Conservation (phyloP, 2,329 filamentous ascomycete species). For the Akanthomyces muscarius region DNA sequence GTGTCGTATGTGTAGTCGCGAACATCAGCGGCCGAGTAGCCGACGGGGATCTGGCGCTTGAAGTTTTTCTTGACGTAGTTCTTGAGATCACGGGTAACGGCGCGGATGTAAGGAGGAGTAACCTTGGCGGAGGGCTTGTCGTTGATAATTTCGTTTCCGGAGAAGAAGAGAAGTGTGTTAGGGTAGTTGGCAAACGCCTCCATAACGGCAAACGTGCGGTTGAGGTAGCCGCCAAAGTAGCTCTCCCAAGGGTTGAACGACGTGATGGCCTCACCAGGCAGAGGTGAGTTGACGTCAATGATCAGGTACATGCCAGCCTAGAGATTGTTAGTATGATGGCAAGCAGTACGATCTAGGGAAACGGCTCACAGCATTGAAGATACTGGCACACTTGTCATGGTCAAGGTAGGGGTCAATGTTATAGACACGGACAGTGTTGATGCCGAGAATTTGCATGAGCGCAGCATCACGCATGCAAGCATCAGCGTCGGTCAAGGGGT, state of each 20-base stretch:
- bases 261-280: constrained; percentile 54
- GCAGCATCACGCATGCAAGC: constrained; percentile 62
- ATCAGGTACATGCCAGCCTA: constrained; percentile 65
- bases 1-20: constrained; percentile 68
- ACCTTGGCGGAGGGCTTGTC: constrained; percentile 53
- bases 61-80: constrained; percentile 71
- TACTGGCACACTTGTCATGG: constrained; percentile 63
- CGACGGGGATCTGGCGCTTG: constrained; percentile 67
- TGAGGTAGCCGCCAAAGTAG: constrained; percentile 58
- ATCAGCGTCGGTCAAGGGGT: constrained; percentile 56
- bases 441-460: constrained; percentile 59
- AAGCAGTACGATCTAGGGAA: background rate
- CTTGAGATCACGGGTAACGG: constrained; percentile 75
- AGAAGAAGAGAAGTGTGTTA: constrained; percentile 70
- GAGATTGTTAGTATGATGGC: background rate
- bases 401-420: constrained; percentile 63
- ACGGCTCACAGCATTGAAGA: constrained; percentile 55
- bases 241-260: constrained; percentile 53
- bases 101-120: constrained; percentile 68
- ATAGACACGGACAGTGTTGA: constrained; percentile 68
- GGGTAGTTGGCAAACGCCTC: constrained; percentile 65
- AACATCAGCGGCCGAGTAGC: constrained; percentile 78
- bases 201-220: constrained; percentile 63
- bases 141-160: constrained; percentile 75
- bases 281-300: constrained; percentile 64